Percentiles rank a stretch among this genome's conserved stretches.
These are phyloP conservation scores for Aureobasidium uvarum DNA, from an alignment of 2,329 filamentous ascomycete species.

Conservation along the genomic window DNA sequence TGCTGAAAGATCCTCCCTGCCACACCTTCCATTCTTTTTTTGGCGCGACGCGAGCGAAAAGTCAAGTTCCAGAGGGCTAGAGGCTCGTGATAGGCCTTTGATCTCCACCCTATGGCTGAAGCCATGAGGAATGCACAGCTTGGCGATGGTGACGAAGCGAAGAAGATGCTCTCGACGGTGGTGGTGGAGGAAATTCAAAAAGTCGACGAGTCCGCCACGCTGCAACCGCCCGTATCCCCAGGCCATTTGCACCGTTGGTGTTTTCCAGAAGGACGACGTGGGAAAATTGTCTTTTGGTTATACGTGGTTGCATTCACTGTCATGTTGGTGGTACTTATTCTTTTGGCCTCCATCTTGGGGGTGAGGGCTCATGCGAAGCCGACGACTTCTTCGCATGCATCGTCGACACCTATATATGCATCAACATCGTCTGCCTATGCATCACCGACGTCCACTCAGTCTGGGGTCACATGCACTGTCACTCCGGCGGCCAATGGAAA, in stretches of 20 bases:
- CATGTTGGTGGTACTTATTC: constrained; percentile 1
- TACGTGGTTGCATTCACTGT: background rate
- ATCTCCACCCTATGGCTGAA: background rate
- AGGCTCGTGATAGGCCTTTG: background rate
- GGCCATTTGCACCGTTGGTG: background rate
- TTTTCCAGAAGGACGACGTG: background rate
- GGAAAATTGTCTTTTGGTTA: constrained; percentile 5
- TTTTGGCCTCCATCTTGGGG: constrained; percentile 1
- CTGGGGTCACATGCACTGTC: background rate
- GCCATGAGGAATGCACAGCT: constrained; percentile 2
- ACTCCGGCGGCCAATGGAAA: background rate
- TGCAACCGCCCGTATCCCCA: constrained; percentile 10
- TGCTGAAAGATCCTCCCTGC: constrained; percentile 2
- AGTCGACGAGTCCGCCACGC: background rate
- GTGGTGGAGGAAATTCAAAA: constrained; percentile 8
- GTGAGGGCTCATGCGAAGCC: background rate
- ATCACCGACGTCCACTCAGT: background rate
- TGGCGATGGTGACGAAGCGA: constrained; percentile 1
- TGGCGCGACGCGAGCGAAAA: constrained; percentile 1
- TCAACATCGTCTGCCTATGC: background rate
- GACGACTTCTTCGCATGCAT: background rate
- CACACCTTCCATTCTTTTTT: background rate
- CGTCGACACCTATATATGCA: background rate
- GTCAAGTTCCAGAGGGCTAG: background rate
- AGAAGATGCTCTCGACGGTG: background rate